Percentiles rank a stretch among this genome's conserved stretches.
Evolutionary conservation across 1,284 basidiomycete genomes (phyloP).

Genomic region (Ceratobasidium sp.): DNA sequence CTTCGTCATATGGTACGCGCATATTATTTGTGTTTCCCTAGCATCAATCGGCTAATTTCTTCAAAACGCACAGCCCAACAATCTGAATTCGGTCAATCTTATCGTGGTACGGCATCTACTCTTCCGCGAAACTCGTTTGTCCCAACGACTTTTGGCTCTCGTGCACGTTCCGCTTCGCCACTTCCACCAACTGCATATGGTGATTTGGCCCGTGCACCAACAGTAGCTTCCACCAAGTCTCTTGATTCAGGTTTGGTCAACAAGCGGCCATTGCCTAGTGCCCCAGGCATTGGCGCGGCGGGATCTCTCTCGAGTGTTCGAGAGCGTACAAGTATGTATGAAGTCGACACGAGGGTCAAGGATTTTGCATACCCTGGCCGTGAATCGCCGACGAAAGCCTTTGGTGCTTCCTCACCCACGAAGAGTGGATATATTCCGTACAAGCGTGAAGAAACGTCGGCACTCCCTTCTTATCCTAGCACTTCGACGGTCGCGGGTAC

Average conservation of each 20-base stretch:
- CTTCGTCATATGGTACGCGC: not conserved
- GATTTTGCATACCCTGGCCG: slow-evolving; percentile 38
- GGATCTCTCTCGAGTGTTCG: slow-evolving; percentile 34
- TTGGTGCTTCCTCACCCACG: slow-evolving; percentile 10
- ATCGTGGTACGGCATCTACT: not conserved
- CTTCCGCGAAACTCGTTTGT: slow-evolving; percentile 29
- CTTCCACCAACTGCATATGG: slow-evolving; percentile 15
- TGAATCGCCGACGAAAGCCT: slow-evolving; percentile 7
- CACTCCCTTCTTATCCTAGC: slow-evolving; percentile 4
- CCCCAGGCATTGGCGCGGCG: slow-evolving; percentile 4
- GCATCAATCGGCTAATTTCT: not conserved
- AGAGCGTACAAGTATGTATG: slow-evolving; percentile 22
- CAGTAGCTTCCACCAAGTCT: slow-evolving; percentile 23
- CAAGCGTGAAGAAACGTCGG: slow-evolving; percentile 17
- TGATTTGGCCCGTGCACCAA: slow-evolving; percentile 33
- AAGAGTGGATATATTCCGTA: slow-evolving; percentile 38
- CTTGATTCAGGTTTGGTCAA: slow-evolving; percentile 33
- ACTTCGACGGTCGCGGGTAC: slow-evolving; percentile 18
- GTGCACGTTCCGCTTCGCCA: slow-evolving; percentile 34
- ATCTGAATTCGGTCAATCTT: slow-evolving; percentile 21
- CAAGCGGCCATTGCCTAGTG: slow-evolving; percentile 20
- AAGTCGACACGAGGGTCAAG: slow-evolving; percentile 14
- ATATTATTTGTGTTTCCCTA: not conserved
- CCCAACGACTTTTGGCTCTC: slow-evolving; percentile 37
- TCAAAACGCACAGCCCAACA: slow-evolving; percentile 1